phyloP scores from a whole-genome alignment of 1,139 yeast species.

The Keqinozyma sinolaborantium region DNA sequence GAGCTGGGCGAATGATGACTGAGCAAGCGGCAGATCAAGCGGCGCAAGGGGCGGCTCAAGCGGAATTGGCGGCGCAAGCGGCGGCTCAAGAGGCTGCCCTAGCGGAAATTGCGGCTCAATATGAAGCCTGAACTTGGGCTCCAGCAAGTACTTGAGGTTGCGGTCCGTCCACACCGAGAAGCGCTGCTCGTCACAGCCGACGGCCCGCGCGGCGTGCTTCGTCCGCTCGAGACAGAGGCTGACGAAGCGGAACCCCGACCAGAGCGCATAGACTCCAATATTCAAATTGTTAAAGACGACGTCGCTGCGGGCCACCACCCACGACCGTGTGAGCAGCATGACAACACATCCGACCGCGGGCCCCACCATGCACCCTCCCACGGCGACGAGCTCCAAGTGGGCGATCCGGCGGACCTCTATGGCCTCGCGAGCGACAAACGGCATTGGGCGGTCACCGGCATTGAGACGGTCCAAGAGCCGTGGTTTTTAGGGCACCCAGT shows the following conservation, averaged over 20 bases:
- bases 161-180: conserved; percentile 4
- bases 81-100: background rate
- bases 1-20: background rate
- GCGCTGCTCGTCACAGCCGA: conserved; percentile 7
- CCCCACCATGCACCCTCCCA: conserved; percentile 20
- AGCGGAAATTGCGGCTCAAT: conserved; percentile 1
- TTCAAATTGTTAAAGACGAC: conserved; percentile 32
- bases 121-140: no score
- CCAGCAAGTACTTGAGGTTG: conserved; percentile 1
- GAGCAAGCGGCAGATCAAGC: conserved; percentile 6
- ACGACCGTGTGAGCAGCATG: conserved; percentile 23
- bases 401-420: conserved; percentile 12
- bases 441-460: no score
- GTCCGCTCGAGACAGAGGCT: conserved; percentile 3
- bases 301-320: conserved; percentile 22
- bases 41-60: conserved; percentile 8
- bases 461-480: no score
- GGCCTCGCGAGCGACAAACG: conserved; percentile 10
- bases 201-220: conserved; percentile 5
- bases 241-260: conserved; percentile 23
- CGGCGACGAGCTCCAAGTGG: conserved; percentile 20
- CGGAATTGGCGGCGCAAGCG: background rate
- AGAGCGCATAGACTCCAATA: conserved; percentile 24
- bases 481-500: no score
- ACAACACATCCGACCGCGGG: conserved; percentile 20